phyloP scores from a whole-genome alignment of 495 filamentous ascomycete species.

The Penicillium angulare region DNA sequence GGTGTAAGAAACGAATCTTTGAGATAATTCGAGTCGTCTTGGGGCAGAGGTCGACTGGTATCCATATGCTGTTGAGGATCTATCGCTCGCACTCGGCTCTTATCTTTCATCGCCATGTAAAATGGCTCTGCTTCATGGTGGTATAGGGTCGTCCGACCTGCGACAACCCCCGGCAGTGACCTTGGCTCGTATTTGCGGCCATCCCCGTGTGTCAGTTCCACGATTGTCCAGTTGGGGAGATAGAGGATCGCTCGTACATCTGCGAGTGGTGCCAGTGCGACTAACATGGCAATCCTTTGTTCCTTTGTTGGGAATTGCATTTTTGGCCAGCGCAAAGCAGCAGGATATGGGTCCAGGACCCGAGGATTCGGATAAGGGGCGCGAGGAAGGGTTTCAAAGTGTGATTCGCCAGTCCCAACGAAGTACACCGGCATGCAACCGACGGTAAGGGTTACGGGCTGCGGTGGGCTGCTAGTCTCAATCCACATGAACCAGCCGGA shows the following conservation, averaged over 20 bases:
- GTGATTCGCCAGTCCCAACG: conserved; percentile 9
- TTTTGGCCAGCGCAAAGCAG: conserved; percentile 16
- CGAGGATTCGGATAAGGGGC: conserved; percentile 22
- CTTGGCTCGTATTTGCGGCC: conserved; percentile 16
- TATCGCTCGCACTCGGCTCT: neutral
- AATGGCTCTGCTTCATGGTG: conserved; percentile 20
- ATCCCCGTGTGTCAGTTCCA: conserved; percentile 23
- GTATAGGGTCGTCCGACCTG: conserved; percentile 26
- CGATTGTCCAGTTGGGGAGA: conserved; percentile 24
- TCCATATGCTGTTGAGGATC: neutral
- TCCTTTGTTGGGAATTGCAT: conserved; percentile 21
- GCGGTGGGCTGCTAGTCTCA: conserved; percentile 20
- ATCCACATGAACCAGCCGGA: conserved; percentile 24
- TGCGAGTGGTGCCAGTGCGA: conserved; percentile 19
- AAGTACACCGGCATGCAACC: conserved; percentile 27
- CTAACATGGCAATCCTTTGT: conserved; percentile 18
- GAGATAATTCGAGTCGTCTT: conserved; percentile 31
- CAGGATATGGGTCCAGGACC: conserved; percentile 22
- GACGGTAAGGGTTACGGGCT: conserved; percentile 27
- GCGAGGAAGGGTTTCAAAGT: conserved; percentile 13
- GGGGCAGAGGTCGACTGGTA: conserved; percentile 2
- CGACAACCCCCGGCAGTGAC: conserved; percentile 23
- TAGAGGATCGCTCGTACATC: conserved; percentile 20
- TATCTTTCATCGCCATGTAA: conserved; percentile 17
- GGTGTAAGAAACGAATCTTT: conserved; percentile 18